Percentiles rank a stretch among this genome's conserved stretches.
These are phyloP conservation scores for Rhodamnia argentea DNA, from an alignment of 345 rosid genomes.

Conservation along the genomic window DNA sequence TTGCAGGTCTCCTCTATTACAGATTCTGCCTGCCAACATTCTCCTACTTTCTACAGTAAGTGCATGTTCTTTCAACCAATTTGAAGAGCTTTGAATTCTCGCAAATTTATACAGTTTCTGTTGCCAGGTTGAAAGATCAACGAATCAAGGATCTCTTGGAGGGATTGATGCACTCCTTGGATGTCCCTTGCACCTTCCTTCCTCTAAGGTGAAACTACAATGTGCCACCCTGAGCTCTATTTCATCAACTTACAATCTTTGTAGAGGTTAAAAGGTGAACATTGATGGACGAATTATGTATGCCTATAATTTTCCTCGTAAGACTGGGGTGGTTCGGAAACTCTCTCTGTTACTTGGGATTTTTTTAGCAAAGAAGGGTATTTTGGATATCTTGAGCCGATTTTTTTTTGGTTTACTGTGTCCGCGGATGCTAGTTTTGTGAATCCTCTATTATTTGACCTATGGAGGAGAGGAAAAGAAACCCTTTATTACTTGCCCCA, in stretches of 20 bases:
- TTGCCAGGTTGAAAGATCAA: slow-evolving; percentile 59
- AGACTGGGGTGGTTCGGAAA: background rate
- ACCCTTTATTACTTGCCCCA: background rate
- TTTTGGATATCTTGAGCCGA: background rate
- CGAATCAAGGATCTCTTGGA: slow-evolving; percentile 74
- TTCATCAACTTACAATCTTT: background rate
- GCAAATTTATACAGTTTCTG: background rate
- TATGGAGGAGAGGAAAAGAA: background rate
- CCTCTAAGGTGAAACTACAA: slow-evolving; percentile 39
- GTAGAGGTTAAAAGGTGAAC: background rate
- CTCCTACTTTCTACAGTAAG: slow-evolving; percentile 71
- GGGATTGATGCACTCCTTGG: slow-evolving; percentile 90
- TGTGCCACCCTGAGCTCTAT: background rate
- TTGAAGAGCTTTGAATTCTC: background rate
- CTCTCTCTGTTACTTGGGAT: background rate
- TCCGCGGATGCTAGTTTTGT: background rate
- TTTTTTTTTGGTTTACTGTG: background rate
- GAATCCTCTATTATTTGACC: background rate
- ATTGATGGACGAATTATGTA: background rate
- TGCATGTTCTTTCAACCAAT: slow-evolving; percentile 7
- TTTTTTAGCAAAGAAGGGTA: background rate
- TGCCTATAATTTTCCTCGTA: background rate
- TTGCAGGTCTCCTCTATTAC: slow-evolving; percentile 51
- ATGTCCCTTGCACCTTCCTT: slow-evolving; percentile 81
- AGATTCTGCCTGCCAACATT: slow-evolving; percentile 70